These are phyloP conservation scores for Thalassiosira livingstoniorum DNA, from an alignment of 352 stramenopile genomes.

Conservation along the genomic window DNA sequence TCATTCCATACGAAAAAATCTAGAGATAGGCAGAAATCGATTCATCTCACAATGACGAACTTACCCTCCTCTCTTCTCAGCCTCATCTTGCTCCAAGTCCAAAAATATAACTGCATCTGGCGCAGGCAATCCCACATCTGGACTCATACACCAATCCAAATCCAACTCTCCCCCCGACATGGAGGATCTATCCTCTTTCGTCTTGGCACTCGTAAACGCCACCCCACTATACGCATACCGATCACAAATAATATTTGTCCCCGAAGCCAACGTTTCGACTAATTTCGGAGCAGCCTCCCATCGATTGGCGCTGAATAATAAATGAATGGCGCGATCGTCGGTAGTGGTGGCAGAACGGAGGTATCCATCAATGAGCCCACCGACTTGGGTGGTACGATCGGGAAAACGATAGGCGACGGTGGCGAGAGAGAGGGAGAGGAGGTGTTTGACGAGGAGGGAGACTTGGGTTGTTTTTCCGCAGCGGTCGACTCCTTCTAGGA, in stretches of 20 bases:
- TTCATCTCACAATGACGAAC: conserved; percentile 25
- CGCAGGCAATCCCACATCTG: conserved; percentile 95
- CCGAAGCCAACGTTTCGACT: conserved; percentile 71
- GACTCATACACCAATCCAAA: conserved; percentile 97
- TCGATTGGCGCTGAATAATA: conserved; percentile 99
- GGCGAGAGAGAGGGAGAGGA: conserved; percentile 62
- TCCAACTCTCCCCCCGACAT: conserved; percentile 82
- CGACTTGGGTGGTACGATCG: conserved; percentile 90
- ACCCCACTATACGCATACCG: conserved; percentile 98
- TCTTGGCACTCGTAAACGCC: conserved; percentile 97
- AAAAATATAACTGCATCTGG: conserved; percentile 98
- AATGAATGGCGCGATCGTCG: conserved; percentile 97
- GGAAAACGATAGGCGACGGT: conserved; percentile 81
- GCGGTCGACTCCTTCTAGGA: conserved; percentile 99
- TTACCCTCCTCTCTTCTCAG: conserved; percentile 90
- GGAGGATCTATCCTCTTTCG: conserved; percentile 45
- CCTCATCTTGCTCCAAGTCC: conserved; percentile 92
- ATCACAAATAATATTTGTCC: conserved; percentile 95
- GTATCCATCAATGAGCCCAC: conserved; percentile 97
- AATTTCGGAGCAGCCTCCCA: conserved; percentile 93
- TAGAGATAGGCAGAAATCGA: too few species aligned
- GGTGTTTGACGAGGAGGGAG: conserved; percentile 72
- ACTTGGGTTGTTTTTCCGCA: conserved; percentile 99
- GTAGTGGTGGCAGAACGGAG: conserved; percentile 85
- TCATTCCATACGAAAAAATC: too few species aligned